Base-by-base conservation (phyloP, 2,329 filamentous ascomycete species). In the Lizonia empirigonia region DNA sequence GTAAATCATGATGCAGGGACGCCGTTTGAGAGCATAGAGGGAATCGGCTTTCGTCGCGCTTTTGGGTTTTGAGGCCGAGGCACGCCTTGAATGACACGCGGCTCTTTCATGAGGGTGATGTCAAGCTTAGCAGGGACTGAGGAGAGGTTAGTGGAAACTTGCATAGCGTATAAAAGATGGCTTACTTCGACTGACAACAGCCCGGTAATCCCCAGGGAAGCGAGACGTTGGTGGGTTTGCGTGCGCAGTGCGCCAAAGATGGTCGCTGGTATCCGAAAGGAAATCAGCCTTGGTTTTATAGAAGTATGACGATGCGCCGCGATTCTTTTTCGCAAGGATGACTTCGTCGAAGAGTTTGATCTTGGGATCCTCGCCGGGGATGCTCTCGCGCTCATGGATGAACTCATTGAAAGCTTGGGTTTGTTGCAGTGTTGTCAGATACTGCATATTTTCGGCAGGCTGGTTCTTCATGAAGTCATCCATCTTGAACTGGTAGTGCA, bases 61-160 rank as follows among this genome's bases (percentile, higher is more conserved):
- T 78, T 75, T n/a, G 71, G 71, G 53, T 74, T 72, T 42, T 80
- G 78, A 13, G 84, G 77, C 50, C 82, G 76, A 22, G 91, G 91
- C n/a, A 91, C 86, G 27, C 92, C 92, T 71, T 96, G 91, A 30
- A 96, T 93, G 56, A 90, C 86, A 50, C 92, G 84, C 23, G 92
- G 92, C 74, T 97, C 92, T 71, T 91, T 90, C 91, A 97, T 96
- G 37, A 97, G 78, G 12, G 85, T 83, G 4, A 87, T 83, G 65
- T 99, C 94, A 8, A 99, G 81, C 67, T 90, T 92, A 7, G 90
- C 85, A 5, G 94, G 94, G 29, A 90, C 84, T 85, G 45, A 85
- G 78, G 12, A 85, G 78, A 24, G 79, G 74, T 81, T 79, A 73
- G 56, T 20, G 9, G 23, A 18, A n/a, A n/a, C n/a, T 82, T n/a